Evolutionary conservation across 176 grass and related monocot species (phyloP).

Genomic region (Rhynchospora tenuis): DNA sequence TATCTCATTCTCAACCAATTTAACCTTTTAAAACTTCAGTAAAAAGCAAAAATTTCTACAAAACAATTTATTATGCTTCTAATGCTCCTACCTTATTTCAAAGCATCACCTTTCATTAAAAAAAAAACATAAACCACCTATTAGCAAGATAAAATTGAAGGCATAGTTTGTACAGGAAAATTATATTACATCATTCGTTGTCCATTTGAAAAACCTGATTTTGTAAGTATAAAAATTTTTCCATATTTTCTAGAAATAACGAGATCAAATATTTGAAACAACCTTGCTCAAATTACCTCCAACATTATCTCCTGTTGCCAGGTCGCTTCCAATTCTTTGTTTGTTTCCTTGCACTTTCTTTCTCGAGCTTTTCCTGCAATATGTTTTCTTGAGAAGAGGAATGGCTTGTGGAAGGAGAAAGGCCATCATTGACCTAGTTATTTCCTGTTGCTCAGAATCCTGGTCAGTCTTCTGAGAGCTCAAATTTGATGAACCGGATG

Average conservation of each 20-base stretch:
- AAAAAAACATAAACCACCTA: neutral
- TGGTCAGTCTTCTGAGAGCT: conserved; percentile 59
- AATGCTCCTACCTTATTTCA: neutral
- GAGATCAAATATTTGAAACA: neutral
- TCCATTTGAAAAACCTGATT: neutral
- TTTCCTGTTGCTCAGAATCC: conserved; percentile 49
- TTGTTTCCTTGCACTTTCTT: conserved; percentile 28
- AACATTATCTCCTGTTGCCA: conserved; percentile 23
- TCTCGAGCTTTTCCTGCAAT: conserved; percentile 46
- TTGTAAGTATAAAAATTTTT: conserved; percentile 7
- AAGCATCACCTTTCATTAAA: neutral
- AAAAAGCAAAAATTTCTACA: neutral
- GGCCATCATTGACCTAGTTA: conserved; percentile 71
- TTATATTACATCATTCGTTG: neutral
- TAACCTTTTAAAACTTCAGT: neutral
- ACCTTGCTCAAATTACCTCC: conserved; percentile 39
- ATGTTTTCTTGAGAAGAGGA: conserved; percentile 67
- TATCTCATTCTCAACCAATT: neutral
- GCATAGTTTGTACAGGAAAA: neutral
- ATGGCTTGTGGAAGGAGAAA: conserved; percentile 88
- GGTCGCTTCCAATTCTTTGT: conserved; percentile 5
- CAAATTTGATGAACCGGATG: conserved; percentile 60
- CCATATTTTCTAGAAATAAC: neutral
- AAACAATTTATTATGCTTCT: neutral
- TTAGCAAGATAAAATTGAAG: neutral